phyloP scores from a whole-genome alignment of 306 rosid species.

The Acacia melanoxylon region DNA sequence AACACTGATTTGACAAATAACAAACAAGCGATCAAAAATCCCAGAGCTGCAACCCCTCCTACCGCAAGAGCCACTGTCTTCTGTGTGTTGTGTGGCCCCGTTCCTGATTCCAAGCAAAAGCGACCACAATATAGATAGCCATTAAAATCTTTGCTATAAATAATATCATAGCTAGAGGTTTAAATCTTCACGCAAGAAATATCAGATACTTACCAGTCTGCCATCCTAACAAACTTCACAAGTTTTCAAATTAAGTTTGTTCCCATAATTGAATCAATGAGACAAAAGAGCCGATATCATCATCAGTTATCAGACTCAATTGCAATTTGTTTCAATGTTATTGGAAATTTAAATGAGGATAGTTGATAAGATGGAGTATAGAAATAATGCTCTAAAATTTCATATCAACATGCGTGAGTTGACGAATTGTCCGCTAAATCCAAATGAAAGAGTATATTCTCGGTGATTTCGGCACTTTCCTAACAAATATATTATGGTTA shows the following conservation, averaged over 20 bases:
- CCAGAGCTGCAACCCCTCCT: constrained; percentile 86
- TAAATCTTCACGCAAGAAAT: neutral
- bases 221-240: constrained; percentile 25
- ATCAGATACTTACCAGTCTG: constrained; percentile 24
- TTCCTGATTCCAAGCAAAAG: constrained; percentile 36
- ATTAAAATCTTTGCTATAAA: constrained; percentile 4
- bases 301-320: neutral
- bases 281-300: neutral
- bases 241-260: constrained; percentile 23
- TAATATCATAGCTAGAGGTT: neutral
- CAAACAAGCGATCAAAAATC: constrained; percentile 69
- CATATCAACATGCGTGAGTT: neutral
- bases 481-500: neutral
- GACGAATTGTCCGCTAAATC: neutral
- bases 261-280: constrained; percentile 21
- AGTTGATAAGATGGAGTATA: neutral
- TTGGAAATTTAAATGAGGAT: neutral
- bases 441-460: neutral
- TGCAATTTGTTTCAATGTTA: neutral
- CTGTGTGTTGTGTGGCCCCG: constrained; percentile 42
- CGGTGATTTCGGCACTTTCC: neutral
- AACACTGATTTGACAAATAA: constrained; percentile 53
- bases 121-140: constrained; percentile 3
- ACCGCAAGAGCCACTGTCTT: constrained; percentile 83
- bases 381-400: neutral